phyloP scores from a whole-genome alignment of 768 basidiomycete genomes.

The Mycena capillaripes region DNA sequence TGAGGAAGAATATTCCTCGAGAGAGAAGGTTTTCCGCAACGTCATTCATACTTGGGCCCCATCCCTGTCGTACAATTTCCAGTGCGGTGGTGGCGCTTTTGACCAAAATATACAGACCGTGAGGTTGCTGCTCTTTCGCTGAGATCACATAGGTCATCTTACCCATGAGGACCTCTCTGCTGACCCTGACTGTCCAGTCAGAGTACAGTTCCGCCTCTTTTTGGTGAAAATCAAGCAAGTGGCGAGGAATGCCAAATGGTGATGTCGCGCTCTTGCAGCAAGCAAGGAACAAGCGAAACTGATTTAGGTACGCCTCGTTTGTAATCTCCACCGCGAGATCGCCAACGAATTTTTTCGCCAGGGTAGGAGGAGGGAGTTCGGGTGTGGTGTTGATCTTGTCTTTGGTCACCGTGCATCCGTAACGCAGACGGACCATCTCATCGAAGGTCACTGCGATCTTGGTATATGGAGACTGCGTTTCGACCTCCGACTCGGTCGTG shows the following conservation, averaged over 20 bases:
- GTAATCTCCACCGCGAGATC: neutral
- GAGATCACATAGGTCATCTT: neutral
- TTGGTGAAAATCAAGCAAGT: neutral
- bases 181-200: neutral
- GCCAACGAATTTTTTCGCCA: neutral
- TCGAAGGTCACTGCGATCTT: neutral
- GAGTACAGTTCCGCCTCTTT: neutral
- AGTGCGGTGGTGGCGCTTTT: neutral
- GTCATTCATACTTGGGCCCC: neutral
- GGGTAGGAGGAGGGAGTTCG: neutral
- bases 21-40: neutral
- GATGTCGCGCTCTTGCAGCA: neutral
- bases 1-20: neutral
- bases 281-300: neutral
- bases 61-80: neutral
- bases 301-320: neutral
- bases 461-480: too few relatives aligned
- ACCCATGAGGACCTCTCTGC: neutral
- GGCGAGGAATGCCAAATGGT: neutral
- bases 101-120: neutral
- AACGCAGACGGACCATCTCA: neutral
- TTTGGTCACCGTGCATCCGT: neutral
- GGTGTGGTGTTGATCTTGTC: neutral
- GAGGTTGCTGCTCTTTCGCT: neutral
- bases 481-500: neutral